A percentile compares a stretch with the other conserved stretches of the same genome.
Evolutionary conservation across 169 alveolate genomes (phyloP).

Genomic region (Besnoitia besnoiti): DNA sequence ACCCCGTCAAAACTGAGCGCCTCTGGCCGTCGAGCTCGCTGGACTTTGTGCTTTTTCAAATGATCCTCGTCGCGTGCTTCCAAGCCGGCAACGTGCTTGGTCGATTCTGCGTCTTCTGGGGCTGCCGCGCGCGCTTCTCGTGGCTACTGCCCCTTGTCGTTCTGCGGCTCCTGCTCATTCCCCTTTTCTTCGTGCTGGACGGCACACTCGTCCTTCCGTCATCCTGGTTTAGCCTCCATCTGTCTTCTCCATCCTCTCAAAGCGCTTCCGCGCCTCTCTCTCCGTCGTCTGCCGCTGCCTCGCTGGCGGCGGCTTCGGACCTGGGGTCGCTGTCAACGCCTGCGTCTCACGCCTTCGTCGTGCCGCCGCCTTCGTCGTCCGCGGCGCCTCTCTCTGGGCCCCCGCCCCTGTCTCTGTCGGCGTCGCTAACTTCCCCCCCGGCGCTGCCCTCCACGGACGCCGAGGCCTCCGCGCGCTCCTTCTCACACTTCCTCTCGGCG

Average conservation of each 20-base stretch:
- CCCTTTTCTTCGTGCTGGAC: conserved; percentile 21
- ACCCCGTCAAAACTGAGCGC: conserved; percentile 45
- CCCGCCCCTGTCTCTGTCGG: neutral
- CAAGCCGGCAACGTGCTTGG: conserved; percentile 55
- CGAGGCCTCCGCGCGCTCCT: neutral
- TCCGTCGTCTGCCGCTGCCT: too few relatives aligned
- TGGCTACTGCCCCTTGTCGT: conserved; percentile 45
- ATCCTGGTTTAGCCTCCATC: neutral
- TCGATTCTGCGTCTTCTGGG: conserved; percentile 52
- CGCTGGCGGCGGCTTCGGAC: neutral
- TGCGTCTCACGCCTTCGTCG: neutral
- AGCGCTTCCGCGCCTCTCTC: too few relatives aligned
- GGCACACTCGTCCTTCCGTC: neutral
- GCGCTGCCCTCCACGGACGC: neutral
- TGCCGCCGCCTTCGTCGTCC: neutral
- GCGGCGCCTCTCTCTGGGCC: neutral
- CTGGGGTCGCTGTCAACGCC: neutral
- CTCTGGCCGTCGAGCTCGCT: conserved; percentile 42
- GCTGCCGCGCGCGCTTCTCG: conserved; percentile 32
- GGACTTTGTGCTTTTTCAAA: conserved; percentile 51
- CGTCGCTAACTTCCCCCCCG: too few relatives aligned
- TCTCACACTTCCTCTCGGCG: neutral
- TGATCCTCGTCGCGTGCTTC: conserved; percentile 52
- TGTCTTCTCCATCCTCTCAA: too few relatives aligned
- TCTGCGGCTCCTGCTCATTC: conserved; percentile 40